A percentile compares a stretch with the other conserved stretches of the same genome.
These are phyloP conservation scores for Podospora pseudopauciseta DNA, from an alignment of 495 filamentous ascomycete species.

Conservation along the genomic window DNA sequence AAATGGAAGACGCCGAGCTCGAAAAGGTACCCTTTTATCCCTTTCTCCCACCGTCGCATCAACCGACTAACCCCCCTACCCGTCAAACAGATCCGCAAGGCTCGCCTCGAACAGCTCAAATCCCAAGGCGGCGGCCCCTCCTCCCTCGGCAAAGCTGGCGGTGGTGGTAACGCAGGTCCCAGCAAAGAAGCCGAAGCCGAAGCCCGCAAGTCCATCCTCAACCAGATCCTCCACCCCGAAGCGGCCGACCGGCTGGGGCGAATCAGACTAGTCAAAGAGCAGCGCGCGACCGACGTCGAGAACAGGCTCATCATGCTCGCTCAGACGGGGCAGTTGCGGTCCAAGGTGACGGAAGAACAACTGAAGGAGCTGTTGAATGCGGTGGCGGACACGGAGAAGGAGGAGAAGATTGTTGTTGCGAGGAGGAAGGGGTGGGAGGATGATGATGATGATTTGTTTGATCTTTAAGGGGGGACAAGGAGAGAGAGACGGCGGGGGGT, in stretches of 20 bases:
- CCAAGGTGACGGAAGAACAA: slow-evolving; percentile 88
- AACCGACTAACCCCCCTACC: not conserved
- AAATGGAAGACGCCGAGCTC: slow-evolving; percentile 83
- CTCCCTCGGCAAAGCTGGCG: slow-evolving; percentile 42
- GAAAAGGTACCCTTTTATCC: slow-evolving; percentile 56
- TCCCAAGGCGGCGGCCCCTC: slow-evolving; percentile 50
- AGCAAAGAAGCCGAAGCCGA: slow-evolving; percentile 61
- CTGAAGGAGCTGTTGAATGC: slow-evolving; percentile 86
- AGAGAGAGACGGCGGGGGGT: not conserved
- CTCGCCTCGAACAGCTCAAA: slow-evolving; percentile 87
- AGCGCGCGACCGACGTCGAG: slow-evolving; percentile 84
- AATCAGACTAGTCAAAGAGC: slow-evolving; percentile 93
- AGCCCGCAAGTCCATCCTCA: slow-evolving; percentile 71
- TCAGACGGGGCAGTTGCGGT: slow-evolving; percentile 75
- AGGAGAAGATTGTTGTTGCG: slow-evolving; percentile 78
- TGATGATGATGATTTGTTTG: slow-evolving; percentile 80
- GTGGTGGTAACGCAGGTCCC: slow-evolving; percentile 39
- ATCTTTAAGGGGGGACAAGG: slow-evolving; percentile 37
- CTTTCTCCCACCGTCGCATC: not conserved
- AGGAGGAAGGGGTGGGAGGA: slow-evolving; percentile 76
- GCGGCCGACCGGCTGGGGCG: slow-evolving; percentile 90
- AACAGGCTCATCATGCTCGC: slow-evolving; percentile 90
- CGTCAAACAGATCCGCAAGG: slow-evolving; percentile 68
- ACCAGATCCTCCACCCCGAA: slow-evolving; percentile 89
- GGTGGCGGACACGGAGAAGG: slow-evolving; percentile 65